A percentile compares a stretch with the other conserved stretches of the same genome.
Conservation (phyloP, 116 monocot genomes). For the Phalaenopsis hybrid region DNA sequence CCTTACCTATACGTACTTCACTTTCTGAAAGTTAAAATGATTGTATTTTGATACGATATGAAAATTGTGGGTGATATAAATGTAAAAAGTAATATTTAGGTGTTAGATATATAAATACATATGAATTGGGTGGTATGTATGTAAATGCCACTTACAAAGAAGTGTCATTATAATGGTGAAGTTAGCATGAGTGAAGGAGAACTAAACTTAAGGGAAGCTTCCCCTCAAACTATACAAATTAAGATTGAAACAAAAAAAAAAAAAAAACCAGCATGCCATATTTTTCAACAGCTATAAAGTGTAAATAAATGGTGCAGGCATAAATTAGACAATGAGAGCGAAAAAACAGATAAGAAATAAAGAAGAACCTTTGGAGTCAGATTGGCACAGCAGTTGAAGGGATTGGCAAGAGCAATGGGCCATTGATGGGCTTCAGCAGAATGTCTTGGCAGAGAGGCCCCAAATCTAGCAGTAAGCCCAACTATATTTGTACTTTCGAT, state of each 20-base stretch:
- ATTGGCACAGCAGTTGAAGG: constrained; percentile 44
- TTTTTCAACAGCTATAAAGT: not conserved
- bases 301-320: not conserved
- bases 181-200: not conserved
- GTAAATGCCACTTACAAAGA: too few relatives aligned
- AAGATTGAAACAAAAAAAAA: not conserved
- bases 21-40: too few relatives aligned
- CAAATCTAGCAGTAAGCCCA: constrained; percentile 59
- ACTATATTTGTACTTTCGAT: constrained; percentile 26
- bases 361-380: constrained; percentile 29
- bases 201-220: not conserved
- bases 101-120: too few relatives aligned
- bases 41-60: too few relatives aligned
- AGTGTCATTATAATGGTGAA: not conserved
- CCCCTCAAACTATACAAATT: not conserved
- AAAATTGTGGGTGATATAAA: too few relatives aligned
- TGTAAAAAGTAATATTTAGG: too few relatives aligned
- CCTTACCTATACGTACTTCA: too few relatives aligned
- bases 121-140: too few relatives aligned
- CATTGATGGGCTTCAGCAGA: constrained; percentile 31
- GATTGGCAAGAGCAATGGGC: constrained; percentile 39
- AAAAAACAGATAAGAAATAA: not conserved
- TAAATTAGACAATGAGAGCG: not conserved
- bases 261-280: constrained; percentile 1
- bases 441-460: constrained; percentile 22